A percentile compares a stretch with the other conserved stretches of the same genome.
Evolutionary conservation across 1,284 basidiomycete species (phyloP).

Genomic region (Earliella scabrosa): DNA sequence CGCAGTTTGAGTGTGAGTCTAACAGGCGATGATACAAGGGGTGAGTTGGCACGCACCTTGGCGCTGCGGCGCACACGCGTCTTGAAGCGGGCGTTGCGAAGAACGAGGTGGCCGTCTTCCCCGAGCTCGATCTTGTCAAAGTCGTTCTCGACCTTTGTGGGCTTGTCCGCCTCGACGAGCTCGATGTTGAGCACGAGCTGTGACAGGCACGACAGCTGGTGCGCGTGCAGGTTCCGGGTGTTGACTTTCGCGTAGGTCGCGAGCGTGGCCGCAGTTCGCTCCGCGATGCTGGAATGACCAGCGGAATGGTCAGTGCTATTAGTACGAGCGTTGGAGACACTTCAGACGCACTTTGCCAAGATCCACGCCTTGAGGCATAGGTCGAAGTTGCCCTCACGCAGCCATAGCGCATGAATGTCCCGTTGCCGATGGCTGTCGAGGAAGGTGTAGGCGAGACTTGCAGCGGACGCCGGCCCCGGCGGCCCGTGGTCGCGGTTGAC

Average conservation of each 20-base stretch:
- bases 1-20: too few species aligned
- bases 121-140: slow-evolving; percentile 11
- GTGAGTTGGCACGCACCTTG: slow-evolving; percentile 20
- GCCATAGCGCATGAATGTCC: slow-evolving; percentile 10
- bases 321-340: too few species aligned
- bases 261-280: neutral
- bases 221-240: slow-evolving; percentile 1
- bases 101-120: slow-evolving; percentile 13
- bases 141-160: slow-evolving; percentile 31
- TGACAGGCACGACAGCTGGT: slow-evolving; percentile 23
- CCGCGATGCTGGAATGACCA: too few species aligned
- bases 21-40: too few species aligned
- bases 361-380: slow-evolving; percentile 18
- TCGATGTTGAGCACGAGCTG: slow-evolving; percentile 27
- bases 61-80: slow-evolving; percentile 20
- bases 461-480: too few species aligned
- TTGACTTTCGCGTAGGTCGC: neutral
- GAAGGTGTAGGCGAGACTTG: too few species aligned
- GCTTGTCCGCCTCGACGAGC: slow-evolving; percentile 29
- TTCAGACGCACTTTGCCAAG: slow-evolving; percentile 6
- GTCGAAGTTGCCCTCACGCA: slow-evolving; percentile 1
- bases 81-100: slow-evolving; percentile 28
- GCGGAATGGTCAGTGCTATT: too few species aligned
- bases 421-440: neutral
- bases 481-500: neutral